Conservation (phyloP, 352 stramenopile genomes). For the Phytophthora sojae region DNA sequence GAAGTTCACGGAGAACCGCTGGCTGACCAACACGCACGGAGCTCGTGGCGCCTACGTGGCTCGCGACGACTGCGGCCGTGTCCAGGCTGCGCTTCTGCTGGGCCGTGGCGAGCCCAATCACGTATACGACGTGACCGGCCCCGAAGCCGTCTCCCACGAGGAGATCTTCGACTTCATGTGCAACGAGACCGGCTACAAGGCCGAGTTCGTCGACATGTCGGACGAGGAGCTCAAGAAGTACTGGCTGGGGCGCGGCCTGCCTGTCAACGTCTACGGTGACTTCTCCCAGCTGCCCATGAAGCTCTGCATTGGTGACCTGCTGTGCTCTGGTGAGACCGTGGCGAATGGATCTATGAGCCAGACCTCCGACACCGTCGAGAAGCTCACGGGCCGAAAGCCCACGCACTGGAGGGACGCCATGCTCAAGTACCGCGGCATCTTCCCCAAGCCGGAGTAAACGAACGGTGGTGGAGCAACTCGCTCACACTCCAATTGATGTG, state of each 20-base stretch:
- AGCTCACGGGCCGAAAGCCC: constrained; percentile 22
- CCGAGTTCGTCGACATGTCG: constrained; percentile 19
- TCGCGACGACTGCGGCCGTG: constrained; percentile 22
- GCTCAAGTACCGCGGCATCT: constrained; percentile 26
- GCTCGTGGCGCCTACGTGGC: constrained; percentile 22
- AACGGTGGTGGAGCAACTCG: not conserved
- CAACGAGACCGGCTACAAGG: constrained; percentile 18
- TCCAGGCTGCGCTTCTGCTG: constrained; percentile 11
- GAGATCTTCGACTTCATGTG: constrained; percentile 27
- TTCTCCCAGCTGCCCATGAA: constrained; percentile 31
- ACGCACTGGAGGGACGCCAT: constrained; percentile 18
- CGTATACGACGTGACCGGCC: constrained; percentile 22
- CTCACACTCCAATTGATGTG: not conserved
- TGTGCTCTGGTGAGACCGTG: constrained; percentile 23
- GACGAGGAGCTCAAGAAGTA: constrained; percentile 25
- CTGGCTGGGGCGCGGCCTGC: constrained; percentile 26
- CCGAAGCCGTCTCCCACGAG: constrained; percentile 12
- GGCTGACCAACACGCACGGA: constrained; percentile 32
- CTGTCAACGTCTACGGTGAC: constrained; percentile 17
- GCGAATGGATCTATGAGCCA: constrained; percentile 19
- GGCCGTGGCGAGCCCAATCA: constrained; percentile 19
- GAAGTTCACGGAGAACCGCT: constrained; percentile 35
- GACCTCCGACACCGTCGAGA: constrained; percentile 18
- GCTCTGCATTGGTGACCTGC: constrained; percentile 22
- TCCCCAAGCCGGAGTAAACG: constrained; percentile 21